Evolutionary conservation across 768 basidiomycete genomes (phyloP), one percentile per base, ranked within the genome.

Genomic region (Termitomyces eurrhizus): DNA sequence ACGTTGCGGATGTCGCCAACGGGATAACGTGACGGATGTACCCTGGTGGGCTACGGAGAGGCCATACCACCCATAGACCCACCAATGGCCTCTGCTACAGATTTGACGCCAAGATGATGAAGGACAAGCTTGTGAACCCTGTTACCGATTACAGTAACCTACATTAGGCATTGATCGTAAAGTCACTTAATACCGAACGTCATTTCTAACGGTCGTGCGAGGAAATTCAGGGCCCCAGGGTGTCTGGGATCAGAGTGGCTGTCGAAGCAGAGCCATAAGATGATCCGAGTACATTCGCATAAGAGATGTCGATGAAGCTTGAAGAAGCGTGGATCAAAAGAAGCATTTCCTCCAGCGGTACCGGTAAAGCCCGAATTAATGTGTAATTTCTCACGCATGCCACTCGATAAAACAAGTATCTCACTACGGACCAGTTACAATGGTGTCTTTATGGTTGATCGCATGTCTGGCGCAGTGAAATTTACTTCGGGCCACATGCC

Each of bases 61-160:
- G 92, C 92, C 94, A 98, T 74, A 98, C 96, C 48, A 98, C 92
- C 88, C 96, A 99, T 99, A 16, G 95, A 98, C 1, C 97, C 97
- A 4, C 97, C 96, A 51, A 99, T 91, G 12, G 85, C 95, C 29
- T 92, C 92, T 0, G 95, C 93, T 26, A 99, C 86, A 0, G 87
- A 88, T 0, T 72, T 67, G 2, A 98, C 88, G 5, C 89, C 87
- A 7, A 99, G 86, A 56, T 86, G 80, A 66, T 95, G 88, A 18
- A 98, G 84, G 2, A 97, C 85, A 26, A 83, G 77, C 69, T 94
- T 95, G 74, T 99, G 95, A 7, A 96, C 76, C 50, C 93, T 94
- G 60, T 21, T 1, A 29, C 8, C 11, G 2, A 53, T 11, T 21
- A 39, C 14, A 8, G 39, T 18, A 29, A 39, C 4, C 13, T 29